A percentile compares a stretch with the other conserved stretches of the same genome.
Conservation (phyloP, 2,329 filamentous ascomycete genomes). For the Colletotrichum godetiae region DNA sequence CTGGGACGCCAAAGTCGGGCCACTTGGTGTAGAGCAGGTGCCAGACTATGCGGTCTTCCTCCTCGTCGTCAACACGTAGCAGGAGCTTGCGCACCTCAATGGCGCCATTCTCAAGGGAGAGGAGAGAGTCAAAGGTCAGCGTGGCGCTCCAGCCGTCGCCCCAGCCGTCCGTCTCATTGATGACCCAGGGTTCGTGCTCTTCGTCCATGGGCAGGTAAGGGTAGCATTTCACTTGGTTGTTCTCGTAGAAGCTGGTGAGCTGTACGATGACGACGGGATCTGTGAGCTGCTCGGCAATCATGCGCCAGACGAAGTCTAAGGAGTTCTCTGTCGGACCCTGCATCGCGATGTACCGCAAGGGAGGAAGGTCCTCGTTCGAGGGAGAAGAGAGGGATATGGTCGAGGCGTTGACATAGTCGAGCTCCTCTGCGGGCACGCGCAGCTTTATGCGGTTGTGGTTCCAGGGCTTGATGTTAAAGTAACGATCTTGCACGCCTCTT, state of each 20-base stretch:
- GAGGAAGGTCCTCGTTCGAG: slow-evolving; percentile 49
- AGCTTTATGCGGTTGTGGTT: slow-evolving; percentile 86
- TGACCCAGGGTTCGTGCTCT: slow-evolving; percentile 62
- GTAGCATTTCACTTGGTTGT: slow-evolving; percentile 83
- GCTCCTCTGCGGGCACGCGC: slow-evolving; percentile 76
- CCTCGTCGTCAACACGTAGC: slow-evolving; percentile 61
- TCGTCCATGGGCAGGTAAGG: slow-evolving; percentile 81
- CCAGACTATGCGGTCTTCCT: slow-evolving; percentile 67
- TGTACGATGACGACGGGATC: slow-evolving; percentile 89
- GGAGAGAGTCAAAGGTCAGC: slow-evolving; percentile 73
- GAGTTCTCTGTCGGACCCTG: slow-evolving; percentile 87
- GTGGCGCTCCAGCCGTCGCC: slow-evolving; percentile 75
- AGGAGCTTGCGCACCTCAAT: slow-evolving; percentile 82
- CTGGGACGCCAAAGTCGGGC: slow-evolving; percentile 90
- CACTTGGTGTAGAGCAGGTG: slow-evolving; percentile 89
- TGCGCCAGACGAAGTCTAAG: slow-evolving; percentile 90
- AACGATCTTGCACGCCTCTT: slow-evolving; percentile 75
- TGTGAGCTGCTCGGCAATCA: slow-evolving; percentile 83
- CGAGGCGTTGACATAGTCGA: slow-evolving; percentile 88
- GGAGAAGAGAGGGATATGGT: slow-evolving; percentile 69
- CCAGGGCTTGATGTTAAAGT: slow-evolving; percentile 91
- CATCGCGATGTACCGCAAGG: slow-evolving; percentile 85
- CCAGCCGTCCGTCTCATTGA: slow-evolving; percentile 75
- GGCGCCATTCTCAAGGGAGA: slow-evolving; percentile 65
- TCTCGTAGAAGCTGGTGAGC: slow-evolving; percentile 90